Percentiles rank a stretch among this genome's conserved stretches.
phyloP scores from a whole-genome alignment of 1,284 basidiomycete species.

The Microbotryum scabiosae region DNA sequence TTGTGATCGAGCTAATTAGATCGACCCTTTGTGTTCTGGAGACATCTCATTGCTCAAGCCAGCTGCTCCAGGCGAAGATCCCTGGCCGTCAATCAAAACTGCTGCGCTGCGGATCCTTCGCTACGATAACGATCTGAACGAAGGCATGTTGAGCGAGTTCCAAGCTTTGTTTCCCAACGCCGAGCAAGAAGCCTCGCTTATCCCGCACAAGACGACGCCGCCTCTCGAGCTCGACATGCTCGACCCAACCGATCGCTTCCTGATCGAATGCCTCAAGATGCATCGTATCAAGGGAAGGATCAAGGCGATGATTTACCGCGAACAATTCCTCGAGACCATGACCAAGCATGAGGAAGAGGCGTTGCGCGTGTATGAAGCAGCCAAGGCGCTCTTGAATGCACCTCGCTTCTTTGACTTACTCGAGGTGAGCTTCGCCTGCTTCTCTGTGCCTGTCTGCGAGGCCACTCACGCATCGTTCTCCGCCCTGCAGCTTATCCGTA shows the following conservation, averaged over 20 bases:
- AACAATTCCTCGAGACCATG: conserved; percentile 72
- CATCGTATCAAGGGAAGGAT: conserved; percentile 84
- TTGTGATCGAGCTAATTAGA: background rate
- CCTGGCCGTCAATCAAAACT: conserved; percentile 21
- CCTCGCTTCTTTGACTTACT: conserved; percentile 77
- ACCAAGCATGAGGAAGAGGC: conserved; percentile 58
- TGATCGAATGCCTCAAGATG: conserved; percentile 95
- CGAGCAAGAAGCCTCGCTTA: conserved; percentile 86
- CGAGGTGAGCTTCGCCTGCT: conserved; percentile 49
- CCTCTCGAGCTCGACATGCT: conserved; percentile 79
- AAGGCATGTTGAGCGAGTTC: conserved; percentile 76
- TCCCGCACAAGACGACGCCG: conserved; percentile 77
- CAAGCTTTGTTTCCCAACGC: conserved; percentile 78
- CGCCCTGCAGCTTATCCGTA: conserved; percentile 64
- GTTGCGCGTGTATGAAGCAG: conserved; percentile 68
- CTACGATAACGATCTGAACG: conserved; percentile 72
- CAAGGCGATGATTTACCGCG: conserved; percentile 87
- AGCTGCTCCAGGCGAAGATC: conserved; percentile 17
- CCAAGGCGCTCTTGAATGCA: conserved; percentile 63
- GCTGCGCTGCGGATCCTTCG: conserved; percentile 64
- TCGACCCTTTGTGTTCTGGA: background rate
- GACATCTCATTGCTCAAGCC: conserved; percentile 25
- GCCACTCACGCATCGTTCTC: conserved; percentile 8
- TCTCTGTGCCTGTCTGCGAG: background rate
- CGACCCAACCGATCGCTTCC: conserved; percentile 89